Conservation (phyloP, 805 yeast genomes). For the Candida boleticola region DNA sequence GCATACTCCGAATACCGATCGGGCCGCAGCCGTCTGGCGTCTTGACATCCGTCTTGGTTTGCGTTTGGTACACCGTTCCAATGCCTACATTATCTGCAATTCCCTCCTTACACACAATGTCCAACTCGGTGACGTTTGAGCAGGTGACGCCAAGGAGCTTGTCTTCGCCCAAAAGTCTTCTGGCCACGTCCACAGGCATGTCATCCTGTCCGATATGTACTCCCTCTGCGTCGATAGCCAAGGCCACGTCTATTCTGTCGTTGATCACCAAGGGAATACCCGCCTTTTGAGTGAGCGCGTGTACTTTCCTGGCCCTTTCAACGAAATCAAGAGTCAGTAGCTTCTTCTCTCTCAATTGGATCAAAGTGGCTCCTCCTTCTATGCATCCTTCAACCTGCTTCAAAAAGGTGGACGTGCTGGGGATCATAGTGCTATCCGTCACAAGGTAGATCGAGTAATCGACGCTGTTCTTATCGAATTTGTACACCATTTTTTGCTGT, state of each 20-base stretch:
- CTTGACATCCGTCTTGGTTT: constrained; percentile 57
- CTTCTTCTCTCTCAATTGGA: constrained; percentile 81
- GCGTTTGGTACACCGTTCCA: constrained; percentile 74
- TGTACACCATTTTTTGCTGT: not conserved
- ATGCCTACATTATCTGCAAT: constrained; percentile 80
- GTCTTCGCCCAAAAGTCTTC: constrained; percentile 66
- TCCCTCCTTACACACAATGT: constrained; percentile 45
- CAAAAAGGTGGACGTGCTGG: constrained; percentile 50
- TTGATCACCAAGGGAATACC: constrained; percentile 79
- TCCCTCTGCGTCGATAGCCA: constrained; percentile 88
- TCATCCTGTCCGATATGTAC: constrained; percentile 94
- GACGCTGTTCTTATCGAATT: constrained; percentile 11
- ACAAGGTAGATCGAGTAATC: constrained; percentile 74
- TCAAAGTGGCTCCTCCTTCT: constrained; percentile 71
- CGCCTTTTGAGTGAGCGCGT: constrained; percentile 54
- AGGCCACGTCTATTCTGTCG: constrained; percentile 84
- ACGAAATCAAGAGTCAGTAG: constrained; percentile 68
- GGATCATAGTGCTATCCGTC: constrained; percentile 75
- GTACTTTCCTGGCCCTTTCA: constrained; percentile 57
- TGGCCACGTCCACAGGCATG: constrained; percentile 59
- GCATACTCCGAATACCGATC: constrained; percentile 55
- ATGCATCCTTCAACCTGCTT: constrained; percentile 65
- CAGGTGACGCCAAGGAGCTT: constrained; percentile 82
- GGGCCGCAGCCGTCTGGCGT: constrained; percentile 61
- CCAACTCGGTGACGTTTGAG: constrained; percentile 54